These are phyloP conservation scores for Stropharia rugosoannulata DNA, from an alignment of 768 basidiomycete genomes.

Conservation along the genomic window DNA sequence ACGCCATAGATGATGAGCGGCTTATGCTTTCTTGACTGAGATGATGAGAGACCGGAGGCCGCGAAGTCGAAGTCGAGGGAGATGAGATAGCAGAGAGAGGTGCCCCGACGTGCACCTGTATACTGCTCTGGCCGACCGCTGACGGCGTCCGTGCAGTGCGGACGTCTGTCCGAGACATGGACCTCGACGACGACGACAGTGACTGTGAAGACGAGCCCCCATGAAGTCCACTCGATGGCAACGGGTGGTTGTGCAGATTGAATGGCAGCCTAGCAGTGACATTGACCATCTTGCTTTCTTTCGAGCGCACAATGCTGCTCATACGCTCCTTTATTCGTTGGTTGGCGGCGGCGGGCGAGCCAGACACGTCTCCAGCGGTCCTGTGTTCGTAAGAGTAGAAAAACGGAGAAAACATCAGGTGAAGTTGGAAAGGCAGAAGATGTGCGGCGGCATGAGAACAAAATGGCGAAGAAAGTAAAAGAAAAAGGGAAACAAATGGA, in stretches of 20 bases:
- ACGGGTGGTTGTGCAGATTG: conserved; percentile 46
- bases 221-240: conserved; percentile 13
- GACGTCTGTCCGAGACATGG: not conserved
- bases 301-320: conserved; percentile 52
- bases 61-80: conserved; percentile 4
- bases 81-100: conserved; percentile 8
- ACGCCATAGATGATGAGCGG: conserved; percentile 3
- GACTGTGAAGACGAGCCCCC: conserved; percentile 18
- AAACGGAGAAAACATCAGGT: not conserved
- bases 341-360: conserved; percentile 35
- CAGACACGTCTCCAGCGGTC: conserved; percentile 3
- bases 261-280: conserved; percentile 55
- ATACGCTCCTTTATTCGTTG: conserved; percentile 50
- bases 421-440: not conserved
- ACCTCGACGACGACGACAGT: conserved; percentile 2
- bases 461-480: not conserved
- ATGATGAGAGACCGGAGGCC: not conserved
- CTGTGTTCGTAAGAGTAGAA: not conserved
- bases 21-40: conserved; percentile 9
- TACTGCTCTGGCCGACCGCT: conserved; percentile 8
- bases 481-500: not conserved
- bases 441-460: not conserved
- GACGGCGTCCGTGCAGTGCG: conserved; percentile 11
- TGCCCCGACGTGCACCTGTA: conserved; percentile 12
- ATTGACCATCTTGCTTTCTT: conserved; percentile 71